Evolutionary conservation across 2,329 filamentous ascomycete genomes (phyloP).

Genomic region (Gyromitra esculenta): DNA sequence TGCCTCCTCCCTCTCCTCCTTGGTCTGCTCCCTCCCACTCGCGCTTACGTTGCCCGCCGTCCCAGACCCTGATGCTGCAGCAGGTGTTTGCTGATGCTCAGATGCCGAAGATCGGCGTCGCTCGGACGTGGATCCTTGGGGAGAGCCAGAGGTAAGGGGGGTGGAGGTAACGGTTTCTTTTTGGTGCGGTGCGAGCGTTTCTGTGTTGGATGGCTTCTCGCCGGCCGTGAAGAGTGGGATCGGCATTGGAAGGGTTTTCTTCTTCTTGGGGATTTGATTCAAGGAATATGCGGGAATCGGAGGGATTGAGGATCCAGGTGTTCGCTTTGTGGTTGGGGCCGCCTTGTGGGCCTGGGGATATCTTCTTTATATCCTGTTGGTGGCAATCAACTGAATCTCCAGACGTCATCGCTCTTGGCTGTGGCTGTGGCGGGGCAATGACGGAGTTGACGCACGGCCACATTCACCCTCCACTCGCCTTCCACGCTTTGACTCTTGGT

Average conservation of each 20-base stretch:
- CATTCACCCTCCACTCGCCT: not conserved
- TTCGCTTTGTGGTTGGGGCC: not conserved
- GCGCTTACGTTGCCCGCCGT: slow-evolving; percentile 6
- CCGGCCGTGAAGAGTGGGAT: slow-evolving; percentile 53
- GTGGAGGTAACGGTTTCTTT: slow-evolving; percentile 31
- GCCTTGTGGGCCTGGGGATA: not conserved
- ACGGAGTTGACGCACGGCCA: not conserved
- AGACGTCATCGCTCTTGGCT: not conserved
- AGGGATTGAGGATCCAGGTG: too few species aligned
- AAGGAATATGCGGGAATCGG: not conserved
- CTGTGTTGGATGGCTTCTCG: slow-evolving; percentile 51
- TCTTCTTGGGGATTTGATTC: not conserved
- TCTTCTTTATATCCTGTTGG: slow-evolving; percentile 5
- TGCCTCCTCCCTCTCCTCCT: slow-evolving; percentile 53
- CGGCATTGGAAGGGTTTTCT: slow-evolving; percentile 39
- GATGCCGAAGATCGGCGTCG: not conserved
- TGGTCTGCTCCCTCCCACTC: slow-evolving; percentile 45
- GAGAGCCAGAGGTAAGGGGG: slow-evolving; percentile 23
- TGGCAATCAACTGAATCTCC: not conserved
- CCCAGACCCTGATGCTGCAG: not conserved
- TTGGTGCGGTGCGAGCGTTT: slow-evolving; percentile 12
- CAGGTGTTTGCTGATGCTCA: slow-evolving; percentile 5
- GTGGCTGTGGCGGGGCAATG: not conserved
- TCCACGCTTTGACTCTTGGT: not conserved
- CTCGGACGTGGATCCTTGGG: not conserved